Conservation (phyloP, 768 basidiomycete species). For the Lentinus brumalis region DNA sequence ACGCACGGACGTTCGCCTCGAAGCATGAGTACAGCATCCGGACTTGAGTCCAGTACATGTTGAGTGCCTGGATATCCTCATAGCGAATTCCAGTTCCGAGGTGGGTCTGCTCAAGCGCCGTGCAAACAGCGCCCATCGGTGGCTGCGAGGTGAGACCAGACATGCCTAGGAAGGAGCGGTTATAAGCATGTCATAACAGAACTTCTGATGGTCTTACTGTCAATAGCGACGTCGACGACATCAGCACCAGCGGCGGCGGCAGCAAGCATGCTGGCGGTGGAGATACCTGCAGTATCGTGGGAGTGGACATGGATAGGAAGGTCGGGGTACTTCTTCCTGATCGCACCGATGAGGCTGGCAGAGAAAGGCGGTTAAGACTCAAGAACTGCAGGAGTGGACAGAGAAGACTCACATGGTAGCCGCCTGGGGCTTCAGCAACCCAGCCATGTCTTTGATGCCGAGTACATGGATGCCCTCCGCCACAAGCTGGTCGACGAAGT, state of each 20-base stretch:
- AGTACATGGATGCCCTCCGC: slow-evolving; percentile 95
- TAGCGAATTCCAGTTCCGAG: slow-evolving; percentile 96
- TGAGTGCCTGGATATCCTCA: slow-evolving; percentile 95
- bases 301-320: slow-evolving; percentile 99
- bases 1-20: slow-evolving; percentile 96
- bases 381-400: neutral
- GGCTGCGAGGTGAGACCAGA: slow-evolving; percentile 98
- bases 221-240: slow-evolving; percentile 97
- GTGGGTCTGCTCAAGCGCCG: slow-evolving; percentile 91
- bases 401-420: slow-evolving; percentile 70
- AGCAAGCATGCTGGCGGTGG: slow-evolving; percentile 96
- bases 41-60: slow-evolving; percentile 98
- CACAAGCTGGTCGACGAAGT: slow-evolving; percentile 92
- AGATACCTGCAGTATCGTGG: slow-evolving; percentile 98
- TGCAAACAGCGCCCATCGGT: slow-evolving; percentile 96
- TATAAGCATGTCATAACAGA: slow-evolving; percentile 1
- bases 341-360: slow-evolving; percentile 84
- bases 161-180: slow-evolving; percentile 64
- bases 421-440: slow-evolving; percentile 91
- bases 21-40: slow-evolving; percentile 95
- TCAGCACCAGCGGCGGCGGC: slow-evolving; percentile 97
- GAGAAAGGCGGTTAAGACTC: neutral
- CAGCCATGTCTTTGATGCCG: slow-evolving; percentile 99
- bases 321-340: slow-evolving; percentile 95
- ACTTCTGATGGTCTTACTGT: slow-evolving; percentile 59